Base-by-base conservation (phyloP, 345 rosid genomes). In the Reutealis trisperma region DNA sequence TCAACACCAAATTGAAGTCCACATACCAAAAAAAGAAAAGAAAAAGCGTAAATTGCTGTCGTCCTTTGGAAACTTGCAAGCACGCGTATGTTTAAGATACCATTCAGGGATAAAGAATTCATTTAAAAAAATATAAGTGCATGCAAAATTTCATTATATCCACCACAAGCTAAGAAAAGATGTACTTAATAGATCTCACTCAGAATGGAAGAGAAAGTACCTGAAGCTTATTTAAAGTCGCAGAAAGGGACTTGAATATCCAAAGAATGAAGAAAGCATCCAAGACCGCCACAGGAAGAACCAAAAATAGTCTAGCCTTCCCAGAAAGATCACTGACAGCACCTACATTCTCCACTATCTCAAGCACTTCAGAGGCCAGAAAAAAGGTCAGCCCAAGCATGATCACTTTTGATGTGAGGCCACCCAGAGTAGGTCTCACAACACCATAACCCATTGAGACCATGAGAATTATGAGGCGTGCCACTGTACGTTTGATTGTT, bases 361-460 rank as follows among this genome's bases (percentile, higher is more conserved):
- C 99, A 81, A 96, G 98, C 79, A 90, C 84, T 84, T 94, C 98
- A 55, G 98, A 96, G 32, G 98, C 98, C 82, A 83, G 51, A 77
- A 94, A 94, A 86, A 94, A 96, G 44, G 97, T 94, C 41, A 76
- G 84, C 11, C 98, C 99, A 69, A 96, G 97, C 97, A 96, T 84
- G 52, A 88, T 68, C 70, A 96, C 95, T 86, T 96, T 96, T 47
- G 94, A 94, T 13, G 97, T 89, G 52, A 96, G 83, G 18, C 99
- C 99, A 44, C 99, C 98, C 14, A 94, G 79, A 37, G 98, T 91
- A 77, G 99, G 98, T 73, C 99, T 92, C 82, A 92, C 98, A 78
- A 96, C 99, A 59, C 99, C 99, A 27, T 90, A 96, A 2, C 98
- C 99, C 98, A 94, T 94, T 4, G 96, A 87, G 77, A 96, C 98